Base-by-base conservation (phyloP, 805 yeast genomes). In the Kodamaea jinghongensis region DNA sequence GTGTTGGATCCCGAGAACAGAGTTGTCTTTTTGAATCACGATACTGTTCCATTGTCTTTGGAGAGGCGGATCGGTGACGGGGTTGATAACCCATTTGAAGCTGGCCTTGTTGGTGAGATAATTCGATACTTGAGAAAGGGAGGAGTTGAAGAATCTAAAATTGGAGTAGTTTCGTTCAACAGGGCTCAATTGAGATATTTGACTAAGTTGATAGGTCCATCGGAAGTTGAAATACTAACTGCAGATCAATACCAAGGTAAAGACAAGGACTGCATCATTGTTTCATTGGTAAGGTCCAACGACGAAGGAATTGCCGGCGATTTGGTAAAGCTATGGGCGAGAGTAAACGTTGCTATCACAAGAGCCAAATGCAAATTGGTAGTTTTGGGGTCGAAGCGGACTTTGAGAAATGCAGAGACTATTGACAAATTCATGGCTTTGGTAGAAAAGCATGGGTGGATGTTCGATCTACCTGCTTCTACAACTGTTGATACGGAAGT, bases 211-310 rank as follows among this genome's bases (percentile, higher is more conserved):
- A 52, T 67, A 28, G 30, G 57, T 57, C 4, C 27, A 3, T 44
- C 51, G 43, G 75, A 68, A 1, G 61, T 93, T 22, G 98, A 93
- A 49, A 73, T 86, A 23, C 67, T 91, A 41, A 93, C 99, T 0
- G 98, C 97, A 0, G 99, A 93, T 60, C 87, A 84, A 54, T 91
- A 85, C 53, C 99, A 93, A 63, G 99, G 99, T 0, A 73, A 97
- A 41, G 99, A 93, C 60, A 93, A 91, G 53, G 91, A 87, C 23
- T 86, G 96, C 54, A 78, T 93, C 11, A 79, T 93, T 5, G 86
- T 93, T 2, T 91, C 98, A 0, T 66, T 93, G 50, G 99, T 93
- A 3, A 69, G 96, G 35, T 83, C 96, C 4, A 89, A 90, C 56
- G 70, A 68, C 1, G 75, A 75, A 14, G 67, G 71, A 7, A 71